Conservation (phyloP, 2,329 filamentous ascomycete species). For the Nigrospora osmanthi region DNA sequence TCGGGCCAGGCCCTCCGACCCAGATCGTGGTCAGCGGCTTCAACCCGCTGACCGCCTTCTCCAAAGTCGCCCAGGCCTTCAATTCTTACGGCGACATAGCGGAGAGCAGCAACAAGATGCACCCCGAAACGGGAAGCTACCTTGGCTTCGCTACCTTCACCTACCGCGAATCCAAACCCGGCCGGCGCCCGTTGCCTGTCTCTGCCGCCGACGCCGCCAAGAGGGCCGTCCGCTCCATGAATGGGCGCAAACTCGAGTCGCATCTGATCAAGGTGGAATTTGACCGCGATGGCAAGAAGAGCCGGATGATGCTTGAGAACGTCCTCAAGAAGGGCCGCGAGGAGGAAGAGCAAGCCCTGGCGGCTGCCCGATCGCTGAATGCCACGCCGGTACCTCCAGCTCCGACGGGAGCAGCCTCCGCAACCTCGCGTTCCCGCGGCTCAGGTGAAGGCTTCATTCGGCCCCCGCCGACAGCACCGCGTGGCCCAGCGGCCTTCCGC, state of each 20-base stretch:
- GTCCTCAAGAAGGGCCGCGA: conserved; percentile 62
- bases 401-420: conserved; percentile 13
- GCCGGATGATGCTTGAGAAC: conserved; percentile 68
- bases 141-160: conserved; percentile 88
- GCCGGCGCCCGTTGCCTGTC: conserved; percentile 44
- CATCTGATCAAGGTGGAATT: conserved; percentile 74
- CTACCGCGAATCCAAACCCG: conserved; percentile 65
- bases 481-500: conserved; percentile 63
- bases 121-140: conserved; percentile 89
- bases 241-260: conserved; percentile 72
- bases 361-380: conserved; percentile 11
- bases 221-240: conserved; percentile 67
- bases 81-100: conserved; percentile 79
- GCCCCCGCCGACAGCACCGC: conserved; percentile 78
- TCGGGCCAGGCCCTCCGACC: conserved; percentile 81
- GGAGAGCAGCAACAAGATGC: conserved; percentile 87
- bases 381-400: conserved; percentile 8
- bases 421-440: conserved; percentile 19
- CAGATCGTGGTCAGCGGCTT: conserved; percentile 95
- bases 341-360: conserved; percentile 35
- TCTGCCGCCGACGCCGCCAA: conserved; percentile 75
- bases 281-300: conserved; percentile 81
- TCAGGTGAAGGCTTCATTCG: conserved; percentile 40
- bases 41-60: conserved; percentile 77
- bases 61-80: conserved; percentile 69